Conservation (phyloP, 2,329 filamentous ascomycete genomes). For the Neofusicoccum kwambonambiense region DNA sequence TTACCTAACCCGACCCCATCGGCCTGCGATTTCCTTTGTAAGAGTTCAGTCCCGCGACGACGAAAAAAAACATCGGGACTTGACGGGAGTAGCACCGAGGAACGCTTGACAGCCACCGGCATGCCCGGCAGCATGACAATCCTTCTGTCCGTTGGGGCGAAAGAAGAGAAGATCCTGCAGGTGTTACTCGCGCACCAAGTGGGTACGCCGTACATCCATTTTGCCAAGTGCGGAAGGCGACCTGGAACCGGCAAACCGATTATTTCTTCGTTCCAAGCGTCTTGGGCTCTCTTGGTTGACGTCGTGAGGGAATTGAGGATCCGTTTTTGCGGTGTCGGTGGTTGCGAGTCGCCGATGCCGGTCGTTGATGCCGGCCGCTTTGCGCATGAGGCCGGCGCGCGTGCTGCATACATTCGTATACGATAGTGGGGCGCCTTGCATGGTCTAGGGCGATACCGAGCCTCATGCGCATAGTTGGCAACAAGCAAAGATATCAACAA, state of each 20-base stretch:
- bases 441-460: not conserved
- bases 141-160: too few relatives aligned
- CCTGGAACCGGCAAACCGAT: too few relatives aligned
- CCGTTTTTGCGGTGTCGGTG: not conserved
- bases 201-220: too few relatives aligned
- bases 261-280: too few relatives aligned
- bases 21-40: not conserved
- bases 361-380: not conserved
- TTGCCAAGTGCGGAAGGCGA: too few relatives aligned
- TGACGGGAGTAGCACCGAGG: too few relatives aligned
- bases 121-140: too few relatives aligned
- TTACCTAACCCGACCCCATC: not conserved
- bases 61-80: too few relatives aligned
- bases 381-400: not conserved
- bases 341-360: not conserved
- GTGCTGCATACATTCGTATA: not conserved
- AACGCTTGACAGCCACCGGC: too few relatives aligned
- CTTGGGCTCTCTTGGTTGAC: too few relatives aligned
- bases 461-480: not conserved
- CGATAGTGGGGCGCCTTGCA: constrained; percentile 1
- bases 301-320: not conserved
- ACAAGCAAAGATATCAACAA: not conserved
- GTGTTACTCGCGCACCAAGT: too few relatives aligned
- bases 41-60: not conserved
- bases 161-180: too few relatives aligned